Conservation (phyloP, 179 eudicot species). For the Silene noctiflora region DNA sequence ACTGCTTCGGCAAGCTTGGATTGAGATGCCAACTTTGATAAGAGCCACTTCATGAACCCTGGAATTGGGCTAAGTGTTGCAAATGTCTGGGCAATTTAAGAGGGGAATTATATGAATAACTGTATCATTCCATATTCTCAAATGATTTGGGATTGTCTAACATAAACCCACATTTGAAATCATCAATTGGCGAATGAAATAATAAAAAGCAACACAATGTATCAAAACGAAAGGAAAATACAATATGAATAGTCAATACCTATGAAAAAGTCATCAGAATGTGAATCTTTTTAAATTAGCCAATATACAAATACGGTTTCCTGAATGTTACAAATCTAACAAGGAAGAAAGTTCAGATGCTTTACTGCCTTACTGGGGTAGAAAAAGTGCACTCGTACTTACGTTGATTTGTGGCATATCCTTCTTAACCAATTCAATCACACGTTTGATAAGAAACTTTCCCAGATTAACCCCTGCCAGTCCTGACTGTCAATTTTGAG, state of each 20-base stretch:
- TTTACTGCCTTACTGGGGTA: background rate
- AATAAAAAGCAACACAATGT: too few relatives aligned
- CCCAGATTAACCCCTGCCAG: constrained; percentile 92
- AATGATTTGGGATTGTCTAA: too few relatives aligned
- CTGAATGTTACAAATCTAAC: background rate
- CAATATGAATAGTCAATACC: too few relatives aligned
- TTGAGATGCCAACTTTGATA: constrained; percentile 74
- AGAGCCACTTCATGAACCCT: constrained; percentile 88
- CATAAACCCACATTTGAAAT: too few relatives aligned
- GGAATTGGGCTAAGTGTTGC: constrained; percentile 97
- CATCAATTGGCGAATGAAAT: too few relatives aligned
- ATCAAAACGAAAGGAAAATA: too few relatives aligned
- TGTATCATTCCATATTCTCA: too few relatives aligned
- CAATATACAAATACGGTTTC: too few relatives aligned
- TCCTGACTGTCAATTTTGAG: constrained; percentile 68
- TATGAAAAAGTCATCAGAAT: too few relatives aligned
- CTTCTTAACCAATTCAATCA: constrained; percentile 78
- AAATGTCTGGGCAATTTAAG: constrained; percentile 48
- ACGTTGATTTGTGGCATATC: constrained; percentile 89
- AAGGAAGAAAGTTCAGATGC: background rate
- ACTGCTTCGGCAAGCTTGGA: constrained; percentile 38
- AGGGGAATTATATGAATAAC: background rate
- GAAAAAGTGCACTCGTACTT: constrained; percentile 32
- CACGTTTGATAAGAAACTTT: constrained; percentile 94
- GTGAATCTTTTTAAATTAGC: too few relatives aligned